Conservation (phyloP, 345 rosid species). For the Murraya paniculata region DNA sequence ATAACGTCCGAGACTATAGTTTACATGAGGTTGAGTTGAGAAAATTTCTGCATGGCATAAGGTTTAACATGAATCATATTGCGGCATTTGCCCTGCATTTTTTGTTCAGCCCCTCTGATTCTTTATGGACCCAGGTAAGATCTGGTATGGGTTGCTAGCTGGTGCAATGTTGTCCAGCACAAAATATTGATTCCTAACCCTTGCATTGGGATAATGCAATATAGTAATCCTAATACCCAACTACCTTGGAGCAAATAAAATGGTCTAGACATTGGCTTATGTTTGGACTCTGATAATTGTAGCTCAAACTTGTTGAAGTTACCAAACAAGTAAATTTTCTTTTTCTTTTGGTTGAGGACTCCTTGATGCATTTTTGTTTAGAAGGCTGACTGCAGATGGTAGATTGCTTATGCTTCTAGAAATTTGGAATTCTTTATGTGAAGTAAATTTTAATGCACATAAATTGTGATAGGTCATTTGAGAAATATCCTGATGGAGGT, state of each 20-base stretch:
- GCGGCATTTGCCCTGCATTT: not conserved
- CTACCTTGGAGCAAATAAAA: not conserved
- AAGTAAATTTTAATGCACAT: not conserved
- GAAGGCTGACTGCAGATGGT: not conserved
- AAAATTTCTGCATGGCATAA: not conserved
- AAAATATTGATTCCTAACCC: not conserved
- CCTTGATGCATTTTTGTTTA: not conserved
- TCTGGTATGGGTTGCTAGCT: not conserved
- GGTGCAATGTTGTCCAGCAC: not conserved
- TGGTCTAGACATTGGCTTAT: not conserved
- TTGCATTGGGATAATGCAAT: not conserved
- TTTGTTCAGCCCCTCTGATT: not conserved
- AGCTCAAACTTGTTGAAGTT: not conserved
- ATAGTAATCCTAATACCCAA: not conserved
- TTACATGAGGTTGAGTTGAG: not conserved
- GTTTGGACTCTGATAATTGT: not conserved
- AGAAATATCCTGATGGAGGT: not conserved
- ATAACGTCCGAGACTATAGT: not conserved
- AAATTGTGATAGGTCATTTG: not conserved
- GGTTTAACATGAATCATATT: not conserved
- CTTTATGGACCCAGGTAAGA: not conserved
- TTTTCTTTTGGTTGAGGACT: not conserved
- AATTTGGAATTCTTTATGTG: not conserved
- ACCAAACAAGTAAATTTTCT: not conserved
- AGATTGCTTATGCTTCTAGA: not conserved